A percentile compares a stretch with the other conserved stretches of the same genome.
Evolutionary conservation across 116 monocot species (phyloP).

Genomic region (Posidonia oceanica): DNA sequence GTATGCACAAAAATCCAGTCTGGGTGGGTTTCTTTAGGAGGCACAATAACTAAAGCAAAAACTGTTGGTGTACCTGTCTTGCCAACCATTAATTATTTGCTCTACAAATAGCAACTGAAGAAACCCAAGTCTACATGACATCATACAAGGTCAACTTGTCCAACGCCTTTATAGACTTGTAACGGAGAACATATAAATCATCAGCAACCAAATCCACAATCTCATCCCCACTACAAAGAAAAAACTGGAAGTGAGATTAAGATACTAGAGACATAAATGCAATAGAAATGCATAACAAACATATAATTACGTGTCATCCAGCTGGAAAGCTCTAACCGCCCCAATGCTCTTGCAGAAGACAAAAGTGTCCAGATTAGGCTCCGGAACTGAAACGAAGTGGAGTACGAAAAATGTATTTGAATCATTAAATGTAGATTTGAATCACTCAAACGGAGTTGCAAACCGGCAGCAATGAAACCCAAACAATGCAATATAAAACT

Average conservation of each 20-base stretch:
- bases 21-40: not conserved
- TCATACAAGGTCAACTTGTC: conserved; percentile 71
- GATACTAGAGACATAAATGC: too few species aligned
- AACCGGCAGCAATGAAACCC: too few species aligned
- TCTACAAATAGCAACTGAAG: not conserved
- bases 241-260: too few species aligned
- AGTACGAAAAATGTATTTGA: not conserved
- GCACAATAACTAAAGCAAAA: too few species aligned
- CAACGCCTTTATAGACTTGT: conserved; percentile 91
- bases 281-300: too few species aligned
- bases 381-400: conserved; percentile 42
- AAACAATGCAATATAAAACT: too few species aligned
- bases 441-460: too few species aligned
- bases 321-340: conserved; percentile 81
- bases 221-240: too few species aligned
- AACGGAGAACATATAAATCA: conserved; percentile 83
- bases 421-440: too few species aligned
- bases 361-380: too few species aligned
- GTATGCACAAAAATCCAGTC: not conserved
- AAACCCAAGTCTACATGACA: not conserved
- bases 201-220: conserved; percentile 81
- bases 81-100: not conserved
- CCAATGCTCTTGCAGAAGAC: conserved; percentile 90
- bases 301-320: conserved; percentile 69
- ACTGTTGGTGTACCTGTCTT: too few species aligned